Evolutionary conservation across 1,284 basidiomycete species (phyloP).

Genomic region (Calocybe gambosa): DNA sequence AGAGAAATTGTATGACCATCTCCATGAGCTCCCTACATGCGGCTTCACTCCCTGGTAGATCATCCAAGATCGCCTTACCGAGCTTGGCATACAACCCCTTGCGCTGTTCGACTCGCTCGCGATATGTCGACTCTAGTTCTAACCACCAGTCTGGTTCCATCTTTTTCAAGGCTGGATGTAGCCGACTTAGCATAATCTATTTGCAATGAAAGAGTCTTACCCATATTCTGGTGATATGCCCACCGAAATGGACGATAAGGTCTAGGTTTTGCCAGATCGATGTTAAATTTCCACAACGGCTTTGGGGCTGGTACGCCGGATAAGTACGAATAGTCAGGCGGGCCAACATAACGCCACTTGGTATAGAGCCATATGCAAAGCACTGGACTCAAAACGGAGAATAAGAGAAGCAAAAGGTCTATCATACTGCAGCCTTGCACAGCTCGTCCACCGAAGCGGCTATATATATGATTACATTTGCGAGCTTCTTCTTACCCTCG

Average conservation of each 20-base stretch:
- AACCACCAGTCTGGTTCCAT: conserved; percentile 50
- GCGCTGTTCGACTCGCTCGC: conserved; percentile 35
- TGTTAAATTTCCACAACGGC: conserved; percentile 36
- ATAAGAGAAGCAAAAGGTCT: neutral
- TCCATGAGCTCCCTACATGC: conserved; percentile 43
- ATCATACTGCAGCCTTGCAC: neutral
- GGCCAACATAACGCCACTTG: neutral
- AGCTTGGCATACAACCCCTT: conserved; percentile 30
- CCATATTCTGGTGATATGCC: conserved; percentile 49
- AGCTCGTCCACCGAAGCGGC: neutral
- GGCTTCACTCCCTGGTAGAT: conserved; percentile 33
- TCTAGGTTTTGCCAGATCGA: conserved; percentile 35
- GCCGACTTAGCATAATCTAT: neutral
- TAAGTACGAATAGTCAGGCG: conserved; percentile 29
- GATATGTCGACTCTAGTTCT: conserved; percentile 46
- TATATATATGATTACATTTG: neutral
- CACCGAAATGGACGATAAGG: conserved; percentile 50
- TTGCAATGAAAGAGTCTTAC: conserved; percentile 23
- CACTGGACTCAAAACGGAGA: conserved; percentile 1
- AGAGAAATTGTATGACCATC: conserved; percentile 45
- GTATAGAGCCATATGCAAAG: conserved; percentile 1
- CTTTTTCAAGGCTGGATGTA: conserved; percentile 33
- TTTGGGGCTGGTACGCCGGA: conserved; percentile 37
- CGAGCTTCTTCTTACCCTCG: neutral
- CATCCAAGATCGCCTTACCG: conserved; percentile 32